phyloP scores from a whole-genome alignment of 768 basidiomycete species.

The Tulasnella sp. region DNA sequence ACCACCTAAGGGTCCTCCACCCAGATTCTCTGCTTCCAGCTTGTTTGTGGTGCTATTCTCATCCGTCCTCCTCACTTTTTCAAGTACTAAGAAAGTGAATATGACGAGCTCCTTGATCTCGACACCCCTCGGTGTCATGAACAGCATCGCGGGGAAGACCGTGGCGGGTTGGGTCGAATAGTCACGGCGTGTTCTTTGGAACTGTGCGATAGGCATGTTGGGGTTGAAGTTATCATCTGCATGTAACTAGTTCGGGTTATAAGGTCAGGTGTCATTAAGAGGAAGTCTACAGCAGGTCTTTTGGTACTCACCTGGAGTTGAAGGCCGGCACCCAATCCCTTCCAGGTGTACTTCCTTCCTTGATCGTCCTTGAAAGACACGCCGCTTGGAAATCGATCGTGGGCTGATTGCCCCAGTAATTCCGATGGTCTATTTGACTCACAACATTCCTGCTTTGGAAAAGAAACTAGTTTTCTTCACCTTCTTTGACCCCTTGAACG shows the following conservation, averaged over 20 bases:
- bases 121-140: conserved; percentile 27
- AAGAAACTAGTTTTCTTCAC: conserved; percentile 12
- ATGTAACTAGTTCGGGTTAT: conserved; percentile 26
- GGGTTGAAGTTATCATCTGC: conserved; percentile 28
- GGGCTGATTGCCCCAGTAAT: no score
- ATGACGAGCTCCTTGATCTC: conserved; percentile 33
- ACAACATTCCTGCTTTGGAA: conserved; percentile 2
- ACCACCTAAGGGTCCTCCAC: no score
- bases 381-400: conserved; percentile 24
- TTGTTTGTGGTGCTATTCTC: conserved; percentile 25
- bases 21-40: no score
- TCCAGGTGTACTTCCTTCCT: conserved; percentile 35
- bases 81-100: conserved; percentile 35
- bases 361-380: conserved; percentile 30
- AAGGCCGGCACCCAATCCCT: conserved; percentile 30
- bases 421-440: no score
- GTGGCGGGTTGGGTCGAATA: conserved; percentile 21
- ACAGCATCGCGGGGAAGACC: conserved; percentile 26
- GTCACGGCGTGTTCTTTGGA: conserved; percentile 27
- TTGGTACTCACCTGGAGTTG: conserved; percentile 28
- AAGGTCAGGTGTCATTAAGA: no score
- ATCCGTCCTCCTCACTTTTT: conserved; percentile 30
- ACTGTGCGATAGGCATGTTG: conserved; percentile 30
- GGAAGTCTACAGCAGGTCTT: no score
- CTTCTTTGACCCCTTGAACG: conserved; percentile 11